A percentile compares a stretch with the other conserved stretches of the same genome.
Conservation (phyloP, 2,329 filamentous ascomycete genomes). For the Achaetomium macrosporum region DNA sequence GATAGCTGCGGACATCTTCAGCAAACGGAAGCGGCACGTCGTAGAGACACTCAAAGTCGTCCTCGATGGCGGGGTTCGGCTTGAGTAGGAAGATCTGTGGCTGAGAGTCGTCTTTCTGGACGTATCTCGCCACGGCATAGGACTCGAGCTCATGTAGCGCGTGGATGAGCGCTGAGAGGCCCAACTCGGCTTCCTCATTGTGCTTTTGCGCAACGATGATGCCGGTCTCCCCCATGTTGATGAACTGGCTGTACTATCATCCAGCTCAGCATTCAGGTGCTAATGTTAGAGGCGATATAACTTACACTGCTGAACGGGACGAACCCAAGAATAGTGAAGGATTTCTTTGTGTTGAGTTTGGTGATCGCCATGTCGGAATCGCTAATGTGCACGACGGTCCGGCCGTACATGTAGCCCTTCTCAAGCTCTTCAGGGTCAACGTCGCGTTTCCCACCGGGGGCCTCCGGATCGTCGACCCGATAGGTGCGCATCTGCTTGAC, state of each 20-base stretch:
- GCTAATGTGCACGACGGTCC: conserved; percentile 84
- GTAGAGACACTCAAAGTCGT: conserved; percentile 76
- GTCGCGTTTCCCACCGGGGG: conserved; percentile 73
- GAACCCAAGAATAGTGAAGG: conserved; percentile 82
- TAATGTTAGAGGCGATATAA: not conserved
- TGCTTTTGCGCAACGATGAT: conserved; percentile 70
- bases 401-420: conserved; percentile 91
- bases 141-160: conserved; percentile 79
- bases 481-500: conserved; percentile 79
- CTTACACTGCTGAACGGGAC: conserved; percentile 51
- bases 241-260: conserved; percentile 70
- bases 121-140: conserved; percentile 80
- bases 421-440: conserved; percentile 77
- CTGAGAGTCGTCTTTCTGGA: conserved; percentile 74
- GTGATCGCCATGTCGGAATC: conserved; percentile 83
- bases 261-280: conserved; percentile 16
- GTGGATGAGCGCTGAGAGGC: conserved; percentile 83
- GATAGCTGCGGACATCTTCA: conserved; percentile 86
- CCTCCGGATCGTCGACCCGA: conserved; percentile 67
- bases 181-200: conserved; percentile 77
- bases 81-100: conserved; percentile 73
- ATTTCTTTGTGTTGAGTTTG: conserved; percentile 70
- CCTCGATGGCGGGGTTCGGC: conserved; percentile 61
- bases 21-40: conserved; percentile 89
- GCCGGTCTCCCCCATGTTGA: conserved; percentile 76